Percentiles rank a stretch among this genome's conserved stretches.
Evolutionary conservation across 192 early-diverging fungal genomes (phyloP).

Genomic region (Gamsiella multidivaricata): DNA sequence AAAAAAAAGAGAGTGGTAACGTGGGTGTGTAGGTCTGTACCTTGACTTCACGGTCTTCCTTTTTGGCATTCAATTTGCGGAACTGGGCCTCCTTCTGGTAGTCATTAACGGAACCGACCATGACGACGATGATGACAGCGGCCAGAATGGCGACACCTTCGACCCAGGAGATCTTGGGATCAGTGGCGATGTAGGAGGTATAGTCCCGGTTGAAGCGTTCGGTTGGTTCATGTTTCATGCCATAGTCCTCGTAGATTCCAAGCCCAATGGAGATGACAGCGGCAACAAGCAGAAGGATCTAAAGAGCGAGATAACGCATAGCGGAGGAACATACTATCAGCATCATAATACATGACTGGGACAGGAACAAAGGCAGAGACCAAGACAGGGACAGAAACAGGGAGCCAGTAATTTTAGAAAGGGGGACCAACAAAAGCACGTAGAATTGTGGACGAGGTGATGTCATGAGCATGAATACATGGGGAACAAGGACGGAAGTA

Average conservation of each 20-base stretch:
- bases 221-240: slow-evolving; percentile 32
- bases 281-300: slow-evolving; percentile 80
- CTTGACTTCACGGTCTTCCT: slow-evolving; percentile 83
- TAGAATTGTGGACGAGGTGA: too few species aligned
- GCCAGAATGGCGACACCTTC: slow-evolving; percentile 88
- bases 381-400: slow-evolving; percentile 8
- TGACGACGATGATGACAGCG: slow-evolving; percentile 81
- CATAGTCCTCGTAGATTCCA: slow-evolving; percentile 85
- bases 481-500: too few species aligned
- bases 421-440: too few species aligned
- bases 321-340: too few species aligned
- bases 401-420: too few species aligned
- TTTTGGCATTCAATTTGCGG: slow-evolving; percentile 85
- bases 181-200: slow-evolving; percentile 50
- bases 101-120: slow-evolving; percentile 84
- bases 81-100: slow-evolving; percentile 91
- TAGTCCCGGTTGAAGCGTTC: slow-evolving; percentile 49
- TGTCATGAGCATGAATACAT: too few species aligned
- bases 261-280: slow-evolving; percentile 82
- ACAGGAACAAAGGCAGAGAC: not conserved
- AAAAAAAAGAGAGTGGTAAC: not conserved
- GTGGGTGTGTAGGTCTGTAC: slow-evolving; percentile 36
- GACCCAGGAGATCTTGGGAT: slow-evolving; percentile 81
- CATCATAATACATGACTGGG: too few species aligned
- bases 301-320: slow-evolving; percentile 7